Conservation (phyloP, 75 land plant genomes). For the Adiantum capillusveneris region DNA sequence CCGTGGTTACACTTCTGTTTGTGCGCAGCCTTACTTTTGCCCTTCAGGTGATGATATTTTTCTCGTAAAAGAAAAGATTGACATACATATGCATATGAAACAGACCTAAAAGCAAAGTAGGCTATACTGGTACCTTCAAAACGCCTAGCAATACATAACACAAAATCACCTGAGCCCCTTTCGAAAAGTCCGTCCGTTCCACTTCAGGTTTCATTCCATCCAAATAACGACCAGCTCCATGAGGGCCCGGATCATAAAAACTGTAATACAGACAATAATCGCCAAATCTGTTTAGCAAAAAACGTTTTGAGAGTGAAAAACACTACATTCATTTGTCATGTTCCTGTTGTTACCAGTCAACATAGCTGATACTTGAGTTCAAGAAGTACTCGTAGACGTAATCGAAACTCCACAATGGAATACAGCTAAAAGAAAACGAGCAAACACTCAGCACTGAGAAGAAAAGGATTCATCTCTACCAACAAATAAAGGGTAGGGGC, state of each 20-base stretch:
- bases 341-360: conserved; percentile 91
- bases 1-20: too few relatives aligned
- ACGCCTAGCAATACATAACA: conserved; percentile 9
- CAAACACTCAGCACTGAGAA: background rate
- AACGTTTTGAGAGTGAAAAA: too few relatives aligned
- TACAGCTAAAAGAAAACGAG: conserved; percentile 44
- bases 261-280: conserved; percentile 36
- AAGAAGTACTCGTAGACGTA: conserved; percentile 73
- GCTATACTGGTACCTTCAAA: too few relatives aligned
- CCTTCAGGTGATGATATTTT: too few relatives aligned
- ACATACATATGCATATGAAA: too few relatives aligned
- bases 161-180: conserved; percentile 78
- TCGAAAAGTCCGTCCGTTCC: conserved; percentile 50
- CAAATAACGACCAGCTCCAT: conserved; percentile 84
- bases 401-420: conserved; percentile 79
- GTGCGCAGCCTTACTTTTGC: too few relatives aligned
- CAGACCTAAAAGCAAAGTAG: too few relatives aligned
- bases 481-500: background rate
- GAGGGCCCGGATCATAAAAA: conserved; percentile 98
- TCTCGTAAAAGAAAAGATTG: too few relatives aligned
- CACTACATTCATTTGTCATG: too few relatives aligned
- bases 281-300: too few relatives aligned
- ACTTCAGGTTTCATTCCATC: conserved; percentile 85
- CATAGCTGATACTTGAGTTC: conserved; percentile 66
- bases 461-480: background rate